Evolutionary conservation across 2,329 filamentous ascomycete species (phyloP), one percentile per base, ranked within the genome.

Genomic region (Xylariales sp.): DNA sequence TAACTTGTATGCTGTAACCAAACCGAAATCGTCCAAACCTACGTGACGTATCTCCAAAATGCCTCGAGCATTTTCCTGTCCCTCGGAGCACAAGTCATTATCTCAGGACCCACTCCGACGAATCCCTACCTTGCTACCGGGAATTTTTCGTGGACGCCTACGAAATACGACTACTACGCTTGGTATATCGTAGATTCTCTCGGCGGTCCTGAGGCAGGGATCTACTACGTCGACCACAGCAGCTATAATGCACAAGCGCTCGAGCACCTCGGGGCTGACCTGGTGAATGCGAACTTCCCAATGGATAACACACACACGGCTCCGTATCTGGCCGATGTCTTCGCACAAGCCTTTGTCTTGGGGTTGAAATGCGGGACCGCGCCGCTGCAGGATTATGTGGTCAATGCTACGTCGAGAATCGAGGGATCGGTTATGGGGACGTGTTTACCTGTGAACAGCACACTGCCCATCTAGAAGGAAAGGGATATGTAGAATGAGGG

Each of bases 21-120:
- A 40, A 54, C 53, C 9, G 52, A 56, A 36, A 45, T 49, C 11
- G 53, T 56, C 6, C 52, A 54, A 32, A 56, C 53, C 4, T 56
- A 53, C 20, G 46, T 48, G 11, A 51, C 53, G 8, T 56, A 56
- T 27, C 29, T 48, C 15, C 40, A 16, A 6, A 48, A 46, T 19
- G 46, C 46, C 11, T 40, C 38, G 14, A 31, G 44, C 21, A 48
- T 31, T n/a, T 46, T 48, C 19, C 44, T 48, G 2, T 34, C 40
- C n/a, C 19, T 42, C 3, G 46, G 46, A 8, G 44, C 46, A 28
- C 39, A 36, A 5, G 44, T 48, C 9, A 38, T 48, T 16, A 45
- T 48, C 34, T 46, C 46, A 4, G 35, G 41, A 14, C 43, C 31
- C 9, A 48, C 46, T 3, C 38, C 46, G 4, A 46, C 39, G 4